Conservation (phyloP, 352 stramenopile genomes). For the Phytophthora kernoviae region DNA sequence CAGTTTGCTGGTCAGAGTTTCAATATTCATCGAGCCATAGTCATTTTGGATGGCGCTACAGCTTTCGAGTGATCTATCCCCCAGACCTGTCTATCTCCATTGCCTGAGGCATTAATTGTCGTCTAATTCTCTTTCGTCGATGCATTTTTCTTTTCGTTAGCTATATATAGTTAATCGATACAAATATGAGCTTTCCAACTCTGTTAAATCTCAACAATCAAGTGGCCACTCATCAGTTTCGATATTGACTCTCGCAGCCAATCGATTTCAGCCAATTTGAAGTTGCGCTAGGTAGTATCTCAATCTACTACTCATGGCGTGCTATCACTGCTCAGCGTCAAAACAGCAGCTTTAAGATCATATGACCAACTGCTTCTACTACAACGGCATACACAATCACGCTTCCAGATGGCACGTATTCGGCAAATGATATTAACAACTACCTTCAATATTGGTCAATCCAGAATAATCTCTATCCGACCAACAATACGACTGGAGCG, state of each 20-base stretch:
- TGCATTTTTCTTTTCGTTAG: too few relatives aligned
- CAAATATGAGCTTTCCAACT: neutral
- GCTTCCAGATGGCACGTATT: too few relatives aligned
- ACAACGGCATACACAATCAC: too few relatives aligned
- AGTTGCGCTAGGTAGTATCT: neutral
- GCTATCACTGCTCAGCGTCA: neutral
- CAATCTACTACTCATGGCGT: conserved; percentile 4
- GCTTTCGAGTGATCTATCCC: neutral
- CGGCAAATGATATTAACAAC: too few relatives aligned
- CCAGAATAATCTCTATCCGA: too few relatives aligned
- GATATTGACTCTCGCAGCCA: neutral
- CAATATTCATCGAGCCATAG: conserved; percentile 13
- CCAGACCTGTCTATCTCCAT: conserved; percentile 12
- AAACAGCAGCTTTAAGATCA: conserved; percentile 18
- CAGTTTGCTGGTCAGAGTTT: conserved; percentile 13
- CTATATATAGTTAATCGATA: neutral
- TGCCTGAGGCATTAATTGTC: conserved; percentile 7
- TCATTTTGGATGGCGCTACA: conserved; percentile 5
- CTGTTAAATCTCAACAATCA: neutral
- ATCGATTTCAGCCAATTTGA: conserved; percentile 3
- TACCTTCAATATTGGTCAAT: too few relatives aligned
- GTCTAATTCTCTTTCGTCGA: conserved; percentile 1
- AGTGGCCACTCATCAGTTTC: neutral
- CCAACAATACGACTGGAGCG: too few relatives aligned
- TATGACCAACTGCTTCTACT: too few relatives aligned